Percentiles rank a stretch among this genome's conserved stretches.
Evolutionary conservation across 352 stramenopile genomes (phyloP).

Genomic region (Globisporangium orthogonon): DNA sequence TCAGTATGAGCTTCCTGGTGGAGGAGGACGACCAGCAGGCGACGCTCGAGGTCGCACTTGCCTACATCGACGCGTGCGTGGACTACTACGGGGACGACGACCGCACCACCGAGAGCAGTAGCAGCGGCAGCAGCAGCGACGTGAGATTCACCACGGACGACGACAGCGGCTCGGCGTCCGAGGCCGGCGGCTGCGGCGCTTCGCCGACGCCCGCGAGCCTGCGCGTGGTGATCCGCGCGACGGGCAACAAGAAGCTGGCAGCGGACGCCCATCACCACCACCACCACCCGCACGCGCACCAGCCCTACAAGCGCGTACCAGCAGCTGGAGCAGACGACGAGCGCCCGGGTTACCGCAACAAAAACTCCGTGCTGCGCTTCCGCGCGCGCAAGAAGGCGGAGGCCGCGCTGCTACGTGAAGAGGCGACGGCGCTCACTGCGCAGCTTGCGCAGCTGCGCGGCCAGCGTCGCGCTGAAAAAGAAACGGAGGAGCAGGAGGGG

Average conservation of each 20-base stretch:
- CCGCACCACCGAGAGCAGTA: neutral
- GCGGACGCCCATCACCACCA: too few species aligned
- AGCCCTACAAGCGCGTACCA: neutral
- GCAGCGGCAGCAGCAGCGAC: too few species aligned
- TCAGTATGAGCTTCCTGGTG: slow-evolving; percentile 12
- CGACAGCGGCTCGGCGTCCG: too few species aligned
- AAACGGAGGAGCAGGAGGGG: neutral
- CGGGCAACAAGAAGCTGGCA: too few species aligned
- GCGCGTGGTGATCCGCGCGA: too few species aligned
- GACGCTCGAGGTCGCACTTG: slow-evolving; percentile 17
- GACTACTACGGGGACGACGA: neutral
- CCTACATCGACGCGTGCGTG: slow-evolving; percentile 14
- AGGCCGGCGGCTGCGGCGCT: too few species aligned
- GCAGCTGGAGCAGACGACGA: neutral
- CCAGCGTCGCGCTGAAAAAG: too few species aligned
- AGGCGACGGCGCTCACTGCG: neutral
- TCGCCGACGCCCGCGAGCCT: too few species aligned
- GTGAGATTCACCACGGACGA: too few species aligned
- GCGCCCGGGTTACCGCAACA: neutral
- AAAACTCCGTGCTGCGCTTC: neutral
- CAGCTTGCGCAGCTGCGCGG: slow-evolving; percentile 2
- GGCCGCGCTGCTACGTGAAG: neutral
- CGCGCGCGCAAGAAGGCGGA: slow-evolving; percentile 4
- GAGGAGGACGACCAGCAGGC: slow-evolving; percentile 14
- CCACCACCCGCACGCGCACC: too few species aligned